Evolutionary conservation across 1,284 basidiomycete genomes (phyloP), one percentile per base, ranked within the genome.

Genomic region (Moniliophthora roreri): DNA sequence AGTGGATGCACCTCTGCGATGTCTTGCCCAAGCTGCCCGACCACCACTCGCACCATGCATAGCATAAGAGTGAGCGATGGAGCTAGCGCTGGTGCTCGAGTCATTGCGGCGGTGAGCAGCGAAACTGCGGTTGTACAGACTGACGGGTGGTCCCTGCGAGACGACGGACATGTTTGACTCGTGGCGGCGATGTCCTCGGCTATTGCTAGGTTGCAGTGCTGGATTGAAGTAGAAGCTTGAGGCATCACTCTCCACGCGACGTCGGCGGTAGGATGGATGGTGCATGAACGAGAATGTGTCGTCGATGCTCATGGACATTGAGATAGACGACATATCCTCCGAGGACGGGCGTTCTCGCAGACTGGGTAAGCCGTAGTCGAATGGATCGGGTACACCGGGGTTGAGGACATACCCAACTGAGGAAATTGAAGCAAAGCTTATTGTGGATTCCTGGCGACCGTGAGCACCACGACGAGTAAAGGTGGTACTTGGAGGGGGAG

Each of bases 381-480:
- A 93, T 0, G 91, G 88, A 65, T 93, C 89, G 0, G 68, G 69
- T 1, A 78, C 69, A 26, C 89, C 87, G 13, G 76, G 69, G 51
- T 87, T 78, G 57, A 90, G 73, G 24, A 89, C 80, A 2, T 75
- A 77, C 1, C 91, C 90, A 52, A 90, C 89, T 0, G 88, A 92
- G 0, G 90, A 93, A 21, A 93, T 82, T 0, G 90, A 93, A 0
- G 88, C 84, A 46, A 93, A 85, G 63, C 89, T 93, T 66, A 87
- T 79, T 7, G 82, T 60, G 0, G 91, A 92, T 42, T 87, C 82
- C 9, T 80, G 78, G 44, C 71, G 73, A 26, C 70, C 67, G 50
- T 83, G 78, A 2, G 64, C 67, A 65, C 40, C 39, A 28, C 49
- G 32, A 18, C 52, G 42, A 34, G 52, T 42, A n/a, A 34, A 38